phyloP scores from a whole-genome alignment of 257 asterid genomes.

The Solanum chiquidenum region DNA sequence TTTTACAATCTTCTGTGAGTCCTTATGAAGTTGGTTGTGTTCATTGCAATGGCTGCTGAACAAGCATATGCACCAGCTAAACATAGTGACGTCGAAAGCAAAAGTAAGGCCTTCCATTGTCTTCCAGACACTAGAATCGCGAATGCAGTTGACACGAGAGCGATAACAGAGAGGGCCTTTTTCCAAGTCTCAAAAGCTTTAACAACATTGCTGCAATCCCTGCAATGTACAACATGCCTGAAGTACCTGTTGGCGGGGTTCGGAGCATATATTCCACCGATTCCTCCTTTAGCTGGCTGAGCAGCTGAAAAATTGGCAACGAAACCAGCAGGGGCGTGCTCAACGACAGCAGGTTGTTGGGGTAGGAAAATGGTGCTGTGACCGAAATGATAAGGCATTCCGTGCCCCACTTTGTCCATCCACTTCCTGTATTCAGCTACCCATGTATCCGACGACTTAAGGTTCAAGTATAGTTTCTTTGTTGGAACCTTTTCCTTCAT shows the following conservation, averaged over 20 bases:
- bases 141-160: slow-evolving; percentile 48
- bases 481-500: slow-evolving; percentile 83
- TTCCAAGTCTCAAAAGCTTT: slow-evolving; percentile 55
- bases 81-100: slow-evolving; percentile 50
- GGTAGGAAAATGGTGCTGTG: slow-evolving; percentile 64
- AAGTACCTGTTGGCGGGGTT: slow-evolving; percentile 68
- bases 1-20: slow-evolving; percentile 76
- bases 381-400: slow-evolving; percentile 91
- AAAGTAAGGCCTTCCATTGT: slow-evolving; percentile 68
- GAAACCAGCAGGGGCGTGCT: slow-evolving; percentile 96
- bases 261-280: slow-evolving; percentile 60
- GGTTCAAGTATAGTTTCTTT: slow-evolving; percentile 51
- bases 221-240: slow-evolving; percentile 79
- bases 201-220: slow-evolving; percentile 35
- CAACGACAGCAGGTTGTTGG: slow-evolving; percentile 56
- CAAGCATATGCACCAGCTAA: slow-evolving; percentile 56
- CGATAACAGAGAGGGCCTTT: slow-evolving; percentile 45
- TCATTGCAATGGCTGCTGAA: slow-evolving; percentile 52
- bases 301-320: slow-evolving; percentile 69
- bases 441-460: slow-evolving; percentile 83
- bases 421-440: slow-evolving; percentile 78
- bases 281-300: slow-evolving; percentile 91
- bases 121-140: slow-evolving; percentile 64
- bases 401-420: slow-evolving; percentile 96
- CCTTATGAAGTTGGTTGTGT: slow-evolving; percentile 77